These are phyloP conservation scores for Fonsecaea erecta DNA, from an alignment of 2,329 filamentous ascomycete genomes.

Conservation along the genomic window DNA sequence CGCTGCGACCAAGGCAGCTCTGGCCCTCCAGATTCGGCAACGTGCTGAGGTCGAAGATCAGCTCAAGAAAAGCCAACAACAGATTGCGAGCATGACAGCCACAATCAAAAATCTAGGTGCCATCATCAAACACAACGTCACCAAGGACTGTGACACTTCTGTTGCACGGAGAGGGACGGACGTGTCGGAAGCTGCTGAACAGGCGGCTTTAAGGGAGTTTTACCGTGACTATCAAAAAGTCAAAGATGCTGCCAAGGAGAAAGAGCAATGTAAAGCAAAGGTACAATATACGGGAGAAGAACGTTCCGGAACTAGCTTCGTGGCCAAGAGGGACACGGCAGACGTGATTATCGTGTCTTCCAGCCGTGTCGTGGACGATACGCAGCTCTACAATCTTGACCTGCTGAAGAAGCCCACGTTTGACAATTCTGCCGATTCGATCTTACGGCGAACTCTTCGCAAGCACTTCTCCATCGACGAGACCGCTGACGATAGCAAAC, in stretches of 20 bases:
- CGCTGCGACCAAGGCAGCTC: constrained; percentile 24
- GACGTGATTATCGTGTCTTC: not conserved
- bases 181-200: constrained; percentile 9
- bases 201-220: constrained; percentile 23
- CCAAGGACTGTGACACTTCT: not conserved
- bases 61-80: constrained; percentile 18
- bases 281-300: constrained; percentile 11
- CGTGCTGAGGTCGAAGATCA: constrained; percentile 23
- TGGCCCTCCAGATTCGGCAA: constrained; percentile 24
- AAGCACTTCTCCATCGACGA: constrained; percentile 30
- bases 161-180: not conserved
- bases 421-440: constrained; percentile 17
- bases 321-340: not conserved
- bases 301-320: not conserved
- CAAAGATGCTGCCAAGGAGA: not conserved
- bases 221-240: constrained; percentile 20
- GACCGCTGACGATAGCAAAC: not conserved
- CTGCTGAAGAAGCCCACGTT: constrained; percentile 21
- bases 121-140: constrained; percentile 33
- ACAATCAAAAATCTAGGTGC: constrained; percentile 31
- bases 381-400: constrained; percentile 27
- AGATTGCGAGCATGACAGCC: constrained; percentile 27
- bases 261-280: constrained; percentile 5
- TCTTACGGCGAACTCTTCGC: constrained; percentile 27
- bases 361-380: constrained; percentile 20